These are phyloP conservation scores for Yamadazyma atlantica DNA, from an alignment of 1,139 yeast genomes.

Conservation along the genomic window DNA sequence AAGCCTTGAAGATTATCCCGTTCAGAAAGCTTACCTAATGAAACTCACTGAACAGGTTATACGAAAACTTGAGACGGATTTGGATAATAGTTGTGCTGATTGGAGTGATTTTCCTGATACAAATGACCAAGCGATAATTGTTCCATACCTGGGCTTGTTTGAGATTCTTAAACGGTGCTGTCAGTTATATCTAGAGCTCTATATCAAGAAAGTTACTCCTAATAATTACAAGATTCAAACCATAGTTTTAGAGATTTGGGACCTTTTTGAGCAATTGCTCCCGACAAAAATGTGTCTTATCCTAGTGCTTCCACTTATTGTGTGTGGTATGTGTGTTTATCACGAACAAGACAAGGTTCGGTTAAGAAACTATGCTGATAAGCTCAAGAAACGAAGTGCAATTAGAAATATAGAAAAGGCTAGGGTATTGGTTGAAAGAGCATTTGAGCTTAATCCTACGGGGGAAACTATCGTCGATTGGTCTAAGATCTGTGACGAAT, in stretches of 20 bases:
- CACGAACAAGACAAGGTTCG: conserved; percentile 17
- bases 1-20: background rate
- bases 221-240: conserved; percentile 7
- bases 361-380: conserved; percentile 4
- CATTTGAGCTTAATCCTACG: conserved; percentile 27
- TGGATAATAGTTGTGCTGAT: background rate
- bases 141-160: background rate
- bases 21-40: background rate
- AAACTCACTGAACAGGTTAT: background rate
- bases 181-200: conserved; percentile 8
- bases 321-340: conserved; percentile 26
- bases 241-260: conserved; percentile 4
- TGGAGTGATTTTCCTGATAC: background rate
- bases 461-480: conserved; percentile 27
- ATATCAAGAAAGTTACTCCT: conserved; percentile 12
- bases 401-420: conserved; percentile 23
- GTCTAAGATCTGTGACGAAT: conserved; percentile 29
- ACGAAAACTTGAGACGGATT: background rate
- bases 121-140: background rate
- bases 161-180: conserved; percentile 8
- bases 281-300: conserved; percentile 12
- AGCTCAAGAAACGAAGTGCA: conserved; percentile 18
- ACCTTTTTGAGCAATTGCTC: conserved; percentile 8
- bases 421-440: conserved; percentile 21
- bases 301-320: conserved; percentile 17